Base-by-base conservation (phyloP, 371 early-diverging fungal genomes). In the Rhizomucor miehei region DNA sequence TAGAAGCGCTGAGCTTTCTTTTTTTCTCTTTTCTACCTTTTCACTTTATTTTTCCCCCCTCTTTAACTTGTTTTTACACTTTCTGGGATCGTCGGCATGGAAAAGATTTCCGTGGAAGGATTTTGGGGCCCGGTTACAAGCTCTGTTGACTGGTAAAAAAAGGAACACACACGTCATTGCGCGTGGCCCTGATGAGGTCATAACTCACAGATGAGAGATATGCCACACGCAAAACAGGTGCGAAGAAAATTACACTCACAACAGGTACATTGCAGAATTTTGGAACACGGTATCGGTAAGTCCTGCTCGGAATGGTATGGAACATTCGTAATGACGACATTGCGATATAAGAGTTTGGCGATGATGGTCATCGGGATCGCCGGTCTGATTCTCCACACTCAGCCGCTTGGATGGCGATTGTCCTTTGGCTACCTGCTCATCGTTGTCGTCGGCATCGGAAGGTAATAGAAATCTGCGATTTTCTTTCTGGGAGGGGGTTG, bases 261-360 rank as follows among this genome's bases (percentile, higher is more conserved):
- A 56, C 12, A 55, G 48, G 19, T 72, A 68, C 51, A 54, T 72
- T 48, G 73, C 73, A 20, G 73, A 72, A 56, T 68, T 66, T 29
- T 72, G 73, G 69, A 72, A 72, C 52, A 68, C 73, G 2, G 49
- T 72, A 37, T 72, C 73, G 41, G 73, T 68, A 62, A 60, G 67
- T 29, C 9, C 20, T 44, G 34, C 38, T 39, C 3, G 50, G 44
- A 44, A 50, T 16, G 17, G 37, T 6, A 21, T 9, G 21, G n/a
- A 29, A 43, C 25, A 16, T 38, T 45, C n/a, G 35, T 16, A 25
- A 16, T 24, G 29, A 17, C 14, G 12, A n/a, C 37, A 39, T 23
- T 25, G 46, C 14, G 19, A 20, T 51, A 44, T 49, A 49, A 72
- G 66, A 69, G 66, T 63, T 61, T 75, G 20, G 75, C 75, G 14